phyloP scores from a whole-genome alignment of 371 early-diverging fungal genomes.

The Mortierella sp. region DNA sequence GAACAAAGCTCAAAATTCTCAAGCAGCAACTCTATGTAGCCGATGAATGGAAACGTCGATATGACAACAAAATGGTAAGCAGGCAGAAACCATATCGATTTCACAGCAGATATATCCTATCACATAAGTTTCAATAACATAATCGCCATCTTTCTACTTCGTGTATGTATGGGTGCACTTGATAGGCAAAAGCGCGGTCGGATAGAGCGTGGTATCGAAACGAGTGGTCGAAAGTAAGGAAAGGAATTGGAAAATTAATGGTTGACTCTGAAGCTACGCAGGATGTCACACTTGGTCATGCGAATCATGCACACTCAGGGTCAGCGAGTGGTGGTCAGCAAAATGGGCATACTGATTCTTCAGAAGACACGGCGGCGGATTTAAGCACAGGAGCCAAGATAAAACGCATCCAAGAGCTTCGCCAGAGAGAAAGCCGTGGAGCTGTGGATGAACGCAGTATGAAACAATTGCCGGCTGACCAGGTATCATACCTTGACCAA shows the following conservation, averaged over 20 bases:
- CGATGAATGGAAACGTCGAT: slow-evolving; percentile 52
- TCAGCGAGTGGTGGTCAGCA: neutral
- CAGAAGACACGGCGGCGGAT: neutral
- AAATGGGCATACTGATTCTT: neutral
- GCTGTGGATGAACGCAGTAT: neutral
- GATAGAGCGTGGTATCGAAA: slow-evolving; percentile 35
- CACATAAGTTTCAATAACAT: neutral
- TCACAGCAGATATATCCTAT: neutral
- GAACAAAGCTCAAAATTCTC: slow-evolving; percentile 48
- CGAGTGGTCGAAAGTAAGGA: slow-evolving; percentile 43
- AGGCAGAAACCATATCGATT: neutral
- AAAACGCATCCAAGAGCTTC: neutral
- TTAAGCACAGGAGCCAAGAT: neutral
- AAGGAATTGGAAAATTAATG: slow-evolving; percentile 33
- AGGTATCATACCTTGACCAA: slow-evolving; percentile 9
- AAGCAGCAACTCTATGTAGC: slow-evolving; percentile 56
- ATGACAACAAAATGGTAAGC: slow-evolving; percentile 45
- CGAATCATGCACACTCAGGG: neutral
- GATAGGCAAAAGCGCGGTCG: slow-evolving; percentile 35
- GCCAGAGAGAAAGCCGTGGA: slow-evolving; percentile 16
- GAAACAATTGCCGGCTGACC: neutral
- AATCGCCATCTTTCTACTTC: neutral
- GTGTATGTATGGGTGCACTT: neutral
- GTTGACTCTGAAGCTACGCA: slow-evolving; percentile 6
- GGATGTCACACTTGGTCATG: slow-evolving; percentile 28